Evolutionary conservation across 2,329 filamentous ascomycete genomes (phyloP).

Genomic region (Diaporthe citri): DNA sequence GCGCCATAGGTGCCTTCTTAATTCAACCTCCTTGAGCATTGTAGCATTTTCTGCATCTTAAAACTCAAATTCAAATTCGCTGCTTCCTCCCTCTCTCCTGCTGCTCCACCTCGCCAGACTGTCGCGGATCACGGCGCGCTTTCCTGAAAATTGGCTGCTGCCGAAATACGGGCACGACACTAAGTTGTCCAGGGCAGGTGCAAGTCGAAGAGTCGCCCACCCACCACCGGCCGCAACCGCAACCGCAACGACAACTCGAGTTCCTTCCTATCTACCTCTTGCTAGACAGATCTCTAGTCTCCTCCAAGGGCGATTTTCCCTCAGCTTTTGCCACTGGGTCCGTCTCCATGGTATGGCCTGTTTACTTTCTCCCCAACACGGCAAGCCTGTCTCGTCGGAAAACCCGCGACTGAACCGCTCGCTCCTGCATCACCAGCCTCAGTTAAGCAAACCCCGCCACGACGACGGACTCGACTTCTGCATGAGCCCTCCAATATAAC

Average conservation of each 20-base stretch:
- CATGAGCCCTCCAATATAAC: conserved; percentile 31
- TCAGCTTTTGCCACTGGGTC: not conserved
- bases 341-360: conserved; percentile 31
- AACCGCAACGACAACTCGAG: not conserved
- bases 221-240: not conserved
- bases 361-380: not conserved
- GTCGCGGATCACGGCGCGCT: not conserved
- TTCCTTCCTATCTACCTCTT: no score
- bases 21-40: not conserved
- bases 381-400: conserved; percentile 6
- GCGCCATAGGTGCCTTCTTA: not conserved
- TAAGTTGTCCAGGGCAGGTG: conserved; percentile 5
- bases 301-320: not conserved
- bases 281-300: not conserved
- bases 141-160: not conserved
- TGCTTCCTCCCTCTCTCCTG: not conserved
- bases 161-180: conserved; percentile 10
- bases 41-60: not conserved
- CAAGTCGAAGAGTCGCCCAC: not conserved
- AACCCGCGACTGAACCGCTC: conserved; percentile 21
- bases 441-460: not conserved
- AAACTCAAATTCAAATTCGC: not conserved
- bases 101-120: not conserved
- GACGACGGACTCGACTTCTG: conserved; percentile 21
- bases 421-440: conserved; percentile 10